These are phyloP conservation scores for Zygnema cylindricum DNA, from an alignment of 139 green algal species.

Conservation along the genomic window DNA sequence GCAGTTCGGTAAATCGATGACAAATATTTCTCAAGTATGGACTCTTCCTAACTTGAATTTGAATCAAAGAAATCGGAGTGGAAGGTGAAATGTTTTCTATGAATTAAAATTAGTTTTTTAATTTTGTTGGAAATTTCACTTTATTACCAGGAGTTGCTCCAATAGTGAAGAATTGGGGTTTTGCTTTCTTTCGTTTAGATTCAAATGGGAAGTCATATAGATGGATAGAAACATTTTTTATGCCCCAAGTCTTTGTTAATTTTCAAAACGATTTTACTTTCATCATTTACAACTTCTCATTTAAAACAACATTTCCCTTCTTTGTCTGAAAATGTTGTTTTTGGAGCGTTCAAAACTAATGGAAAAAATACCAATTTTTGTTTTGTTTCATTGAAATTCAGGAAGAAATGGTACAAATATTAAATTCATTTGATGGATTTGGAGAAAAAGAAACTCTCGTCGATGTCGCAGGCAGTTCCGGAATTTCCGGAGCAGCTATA, in stretches of 20 bases:
- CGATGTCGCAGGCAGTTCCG: background rate
- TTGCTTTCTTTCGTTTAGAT: background rate
- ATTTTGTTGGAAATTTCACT: background rate
- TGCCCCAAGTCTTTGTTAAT: background rate
- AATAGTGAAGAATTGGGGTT: background rate
- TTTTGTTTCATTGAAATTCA: background rate
- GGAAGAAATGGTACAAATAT: background rate
- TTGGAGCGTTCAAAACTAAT: background rate
- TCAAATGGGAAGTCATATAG: background rate
- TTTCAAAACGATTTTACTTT: background rate
- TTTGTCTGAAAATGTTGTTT: background rate
- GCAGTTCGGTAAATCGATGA: background rate
- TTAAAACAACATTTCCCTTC: background rate
- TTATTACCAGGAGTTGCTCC: background rate
- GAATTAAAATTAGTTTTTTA: background rate
- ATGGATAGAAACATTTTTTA: background rate
- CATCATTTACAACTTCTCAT: background rate
- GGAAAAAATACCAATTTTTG: background rate
- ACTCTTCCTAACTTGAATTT: background rate
- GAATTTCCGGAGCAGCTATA: background rate
- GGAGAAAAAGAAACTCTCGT: conserved; percentile 5
- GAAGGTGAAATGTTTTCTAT: background rate
- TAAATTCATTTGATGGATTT: conserved; percentile 3
- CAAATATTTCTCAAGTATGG: background rate
- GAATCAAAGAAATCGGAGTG: background rate